Base-by-base conservation (phyloP, 805 yeast genomes). In the Priceomyces medius region DNA sequence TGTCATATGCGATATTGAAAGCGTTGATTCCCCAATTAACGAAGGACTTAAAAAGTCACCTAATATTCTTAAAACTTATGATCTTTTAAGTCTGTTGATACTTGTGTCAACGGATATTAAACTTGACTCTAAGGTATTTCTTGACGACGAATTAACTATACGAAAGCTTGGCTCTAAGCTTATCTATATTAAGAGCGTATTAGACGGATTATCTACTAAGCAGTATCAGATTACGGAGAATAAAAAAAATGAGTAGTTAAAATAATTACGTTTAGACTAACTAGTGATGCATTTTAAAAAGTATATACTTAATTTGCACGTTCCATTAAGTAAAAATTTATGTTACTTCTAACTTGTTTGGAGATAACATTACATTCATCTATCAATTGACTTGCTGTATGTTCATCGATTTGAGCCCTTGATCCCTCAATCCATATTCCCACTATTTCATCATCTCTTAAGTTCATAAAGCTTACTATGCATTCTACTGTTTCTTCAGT, bases 371-470 rank as follows among this genome's bases (percentile, higher is more conserved):
- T 68, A 35, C 86, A 77, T 20, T 64, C 65, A n/a, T 64, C 65
- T 8, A 80, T 52, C 31, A 74, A 56, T 10, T 41, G 42, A 20
- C 48, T 47, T 39, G 61, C 46, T 29, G 31, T 37, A 7, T 45
- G 47, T 19, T 59, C 67, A 24, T 51, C 54, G 20, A 66, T 40
- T 6, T 50, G 48, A 10, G 46, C 48, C 24, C 46, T 54, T 14
- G 55, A 49, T 38, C 75, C 66, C 55, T 65, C 68, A 32, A 63
- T 55, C 80, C 85, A 75, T 32, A 83, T 55, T 3, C 88, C 85
- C 16, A 81, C 77, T 19, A 85, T 70, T 48, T 79, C 82, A 47
- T 74, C 72, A 41, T 71, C 66, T 48, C 76, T 76, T 55, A 78
- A 73, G 46, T 76, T 76, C 58, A 77, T 71, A 46, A 74, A 79